Conservation (phyloP, 2,329 filamentous ascomycete genomes). For the Metarhizium album region DNA sequence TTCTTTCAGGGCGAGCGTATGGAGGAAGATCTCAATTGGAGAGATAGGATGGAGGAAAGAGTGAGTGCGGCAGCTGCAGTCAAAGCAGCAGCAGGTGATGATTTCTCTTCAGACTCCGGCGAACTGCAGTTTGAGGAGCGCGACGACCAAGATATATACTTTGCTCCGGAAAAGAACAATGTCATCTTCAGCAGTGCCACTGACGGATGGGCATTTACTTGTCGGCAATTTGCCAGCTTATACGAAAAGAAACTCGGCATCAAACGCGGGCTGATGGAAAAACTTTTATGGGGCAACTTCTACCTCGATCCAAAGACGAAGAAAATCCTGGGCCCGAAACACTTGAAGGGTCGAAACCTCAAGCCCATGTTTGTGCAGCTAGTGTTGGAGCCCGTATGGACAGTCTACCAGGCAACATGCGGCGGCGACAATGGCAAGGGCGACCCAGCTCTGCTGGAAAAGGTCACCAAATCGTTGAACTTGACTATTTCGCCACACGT, state of each 20-base stretch:
- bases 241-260: conserved; percentile 98
- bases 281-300: conserved; percentile 92
- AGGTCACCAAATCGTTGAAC: conserved; percentile 85
- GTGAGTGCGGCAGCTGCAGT: conserved; percentile 59
- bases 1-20: conserved; percentile 98
- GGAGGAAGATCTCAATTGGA: conserved; percentile 96
- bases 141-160: conserved; percentile 95
- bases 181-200: conserved; percentile 97
- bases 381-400: conserved; percentile 92
- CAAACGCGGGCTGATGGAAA: conserved; percentile 78
- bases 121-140: conserved; percentile 72
- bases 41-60: conserved; percentile 82
- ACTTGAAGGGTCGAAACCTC: conserved; percentile 79
- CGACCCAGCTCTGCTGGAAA: conserved; percentile 73
- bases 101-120: conserved; percentile 41
- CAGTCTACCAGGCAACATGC: conserved; percentile 82
- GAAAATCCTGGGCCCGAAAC: conserved; percentile 79
- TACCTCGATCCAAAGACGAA: conserved; percentile 97
- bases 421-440: conserved; percentile 75
- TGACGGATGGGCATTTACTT: conserved; percentile 98
- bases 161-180: conserved; percentile 96
- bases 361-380: conserved; percentile 98
- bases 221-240: conserved; percentile 81
- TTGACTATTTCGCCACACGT: conserved; percentile 79
- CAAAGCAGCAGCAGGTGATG: conserved; percentile 41